Evolutionary conservation across 2,329 filamentous ascomycete species (phyloP), one percentile per base, ranked within the genome.

Genomic region (Sphaceloma murrayae): DNA sequence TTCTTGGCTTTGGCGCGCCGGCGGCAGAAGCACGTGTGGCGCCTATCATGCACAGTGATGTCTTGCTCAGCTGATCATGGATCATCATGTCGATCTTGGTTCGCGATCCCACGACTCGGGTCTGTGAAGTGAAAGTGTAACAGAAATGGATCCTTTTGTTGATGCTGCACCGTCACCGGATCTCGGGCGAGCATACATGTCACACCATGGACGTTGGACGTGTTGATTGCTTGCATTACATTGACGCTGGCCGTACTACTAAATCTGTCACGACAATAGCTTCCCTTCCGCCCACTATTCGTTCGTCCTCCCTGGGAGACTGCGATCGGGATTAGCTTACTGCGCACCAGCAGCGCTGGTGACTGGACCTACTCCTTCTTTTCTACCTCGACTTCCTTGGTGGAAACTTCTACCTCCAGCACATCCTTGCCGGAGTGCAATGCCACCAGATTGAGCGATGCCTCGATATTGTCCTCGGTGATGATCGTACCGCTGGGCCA

Each of bases 401-500:
- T 40, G 19, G 46, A 42, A 21, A 61, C 33, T 43, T 57, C 56
- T 3, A 62, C 54, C 43, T 62, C 59, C 33, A 63, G 51, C 10
- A 60, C 55, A 48, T 63, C 61, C 49, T 56, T 56, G 30, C 57
- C 59, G 7, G 54, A 52, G 13, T 58, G 56, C 26, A 52, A 46
- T 9, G 51, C 50, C 53, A 62, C 55, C 52, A 61, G 54, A 30
- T 48, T 48, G 33, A 62, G 45, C 26, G 58, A 53, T 4, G 61
- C 51, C 47, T 54, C 54, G 22, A 52, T 46, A 48, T 62, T 63
- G 16, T 58, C 57, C 16, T 58, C 54, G 10, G 59, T 63, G 38
- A 62, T 17, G 14, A 59, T 26, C n/a, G 61, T 63, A 40, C 53
- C 48, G 36, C 52, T 54, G 4, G 60, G 59, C 32, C 54, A 64